These are phyloP conservation scores for Malus fusca DNA, from an alignment of 306 rosid genomes.

Conservation along the genomic window DNA sequence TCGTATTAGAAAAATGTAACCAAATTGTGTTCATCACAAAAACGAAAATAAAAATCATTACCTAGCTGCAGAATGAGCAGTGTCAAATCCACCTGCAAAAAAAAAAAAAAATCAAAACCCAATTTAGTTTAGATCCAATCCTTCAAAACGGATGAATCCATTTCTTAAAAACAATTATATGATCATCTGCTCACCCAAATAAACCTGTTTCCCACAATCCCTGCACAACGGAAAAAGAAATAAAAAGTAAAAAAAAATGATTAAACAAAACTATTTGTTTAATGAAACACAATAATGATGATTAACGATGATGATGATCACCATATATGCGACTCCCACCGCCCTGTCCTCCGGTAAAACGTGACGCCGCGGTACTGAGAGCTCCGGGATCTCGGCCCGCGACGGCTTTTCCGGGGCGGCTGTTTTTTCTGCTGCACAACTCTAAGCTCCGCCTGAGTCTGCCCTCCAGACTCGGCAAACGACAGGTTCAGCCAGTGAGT, in stretches of 20 bases:
- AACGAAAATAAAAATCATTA: background rate
- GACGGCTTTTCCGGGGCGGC: constrained; percentile 37
- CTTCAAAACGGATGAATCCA: background rate
- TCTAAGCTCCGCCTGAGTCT: constrained; percentile 18
- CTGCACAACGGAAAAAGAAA: constrained; percentile 4
- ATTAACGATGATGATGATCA: background rate
- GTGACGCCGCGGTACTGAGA: constrained; percentile 61
- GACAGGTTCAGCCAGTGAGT: constrained; percentile 47
- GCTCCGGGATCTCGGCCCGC: constrained; percentile 56
- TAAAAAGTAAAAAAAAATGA: background rate
- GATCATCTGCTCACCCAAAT: constrained; percentile 33
- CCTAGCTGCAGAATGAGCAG: constrained; percentile 56
- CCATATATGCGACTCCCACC: constrained; percentile 74
- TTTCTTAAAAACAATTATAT: background rate
- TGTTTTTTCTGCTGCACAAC: constrained; percentile 32
- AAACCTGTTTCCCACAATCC: constrained; percentile 64
- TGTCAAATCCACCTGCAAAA: constrained; percentile 47
- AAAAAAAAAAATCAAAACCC: background rate
- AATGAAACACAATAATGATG: background rate
- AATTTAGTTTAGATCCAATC: constrained; percentile 2
- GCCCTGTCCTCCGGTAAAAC: constrained; percentile 54
- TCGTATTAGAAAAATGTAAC: background rate
- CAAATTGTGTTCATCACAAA: background rate
- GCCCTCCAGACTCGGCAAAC: constrained; percentile 20
- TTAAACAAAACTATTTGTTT: background rate